These are phyloP conservation scores for Pseudocercospora crystallina DNA, from an alignment of 2,329 filamentous ascomycete species.

Conservation along the genomic window DNA sequence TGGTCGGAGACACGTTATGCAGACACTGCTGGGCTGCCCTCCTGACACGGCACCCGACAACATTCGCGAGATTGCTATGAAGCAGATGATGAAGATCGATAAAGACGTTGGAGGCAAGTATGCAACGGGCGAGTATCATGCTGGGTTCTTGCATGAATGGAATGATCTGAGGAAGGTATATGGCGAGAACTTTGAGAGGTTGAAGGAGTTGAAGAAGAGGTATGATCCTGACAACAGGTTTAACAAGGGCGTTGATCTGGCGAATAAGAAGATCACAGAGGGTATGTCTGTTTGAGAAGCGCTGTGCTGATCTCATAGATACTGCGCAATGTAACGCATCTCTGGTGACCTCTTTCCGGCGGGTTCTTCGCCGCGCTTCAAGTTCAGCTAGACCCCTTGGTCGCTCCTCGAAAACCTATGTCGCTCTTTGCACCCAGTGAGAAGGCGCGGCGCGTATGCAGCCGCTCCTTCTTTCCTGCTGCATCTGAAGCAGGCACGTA, in stretches of 20 bases:
- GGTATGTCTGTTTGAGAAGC: constrained; percentile 1
- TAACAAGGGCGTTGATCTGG: constrained; percentile 24
- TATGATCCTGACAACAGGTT: constrained; percentile 25
- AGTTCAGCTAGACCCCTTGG: too few species aligned
- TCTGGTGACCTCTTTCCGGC: too few species aligned
- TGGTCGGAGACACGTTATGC: constrained; percentile 27
- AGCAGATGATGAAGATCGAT: constrained; percentile 18
- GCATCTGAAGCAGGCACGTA: too few species aligned
- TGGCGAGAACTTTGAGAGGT: constrained; percentile 25
- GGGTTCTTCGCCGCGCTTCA: too few species aligned
- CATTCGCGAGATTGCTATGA: constrained; percentile 20
- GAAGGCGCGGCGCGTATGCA: too few species aligned
- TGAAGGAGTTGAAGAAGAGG: constrained; percentile 24
- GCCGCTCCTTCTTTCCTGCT: too few species aligned
- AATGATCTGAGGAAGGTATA: constrained; percentile 25
- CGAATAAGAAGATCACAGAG: constrained; percentile 11
- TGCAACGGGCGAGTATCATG: constrained; percentile 25
- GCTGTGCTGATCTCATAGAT: too few species aligned
- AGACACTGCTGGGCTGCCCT: constrained; percentile 25
- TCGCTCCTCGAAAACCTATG: too few species aligned
- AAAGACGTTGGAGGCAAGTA: constrained; percentile 21
- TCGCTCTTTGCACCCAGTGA: too few species aligned
- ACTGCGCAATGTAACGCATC: too few species aligned
- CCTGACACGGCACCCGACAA: constrained; percentile 18
- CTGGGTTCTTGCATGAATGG: constrained; percentile 28